Percentiles rank a stretch among this genome's conserved stretches.
These are phyloP conservation scores for Priceomyces haplophilus DNA, from an alignment of 805 yeast species.

Conservation along the genomic window DNA sequence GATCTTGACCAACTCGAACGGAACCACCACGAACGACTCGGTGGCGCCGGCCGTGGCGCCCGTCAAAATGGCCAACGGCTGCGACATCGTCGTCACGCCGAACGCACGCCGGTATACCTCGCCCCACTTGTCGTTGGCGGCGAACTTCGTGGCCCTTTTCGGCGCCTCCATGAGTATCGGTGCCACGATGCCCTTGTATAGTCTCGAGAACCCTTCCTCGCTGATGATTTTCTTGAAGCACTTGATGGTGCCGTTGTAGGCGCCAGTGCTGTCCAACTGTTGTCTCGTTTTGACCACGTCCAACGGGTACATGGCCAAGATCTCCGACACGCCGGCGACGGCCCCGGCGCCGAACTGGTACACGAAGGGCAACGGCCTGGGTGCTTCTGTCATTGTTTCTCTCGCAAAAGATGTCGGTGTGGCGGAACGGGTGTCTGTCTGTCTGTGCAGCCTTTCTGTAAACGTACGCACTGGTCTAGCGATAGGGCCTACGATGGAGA, in stretches of 20 bases:
- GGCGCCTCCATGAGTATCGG: slow-evolving; percentile 99
- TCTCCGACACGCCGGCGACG: slow-evolving; percentile 95
- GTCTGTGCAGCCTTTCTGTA: too few relatives aligned
- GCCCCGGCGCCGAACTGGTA: slow-evolving; percentile 94
- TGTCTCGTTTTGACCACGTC: slow-evolving; percentile 97
- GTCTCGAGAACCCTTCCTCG: slow-evolving; percentile 78
- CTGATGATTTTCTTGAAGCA: slow-evolving; percentile 79
- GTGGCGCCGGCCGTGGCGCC: slow-evolving; percentile 99
- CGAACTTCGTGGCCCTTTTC: slow-evolving; percentile 97
- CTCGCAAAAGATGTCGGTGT: background rate
- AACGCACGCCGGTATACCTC: slow-evolving; percentile 70
- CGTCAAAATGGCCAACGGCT: slow-evolving; percentile 80
- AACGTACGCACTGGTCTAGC: too few relatives aligned
- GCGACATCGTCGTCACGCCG: slow-evolving; percentile 68
- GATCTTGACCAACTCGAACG: slow-evolving; percentile 93
- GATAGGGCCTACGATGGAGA: too few relatives aligned
- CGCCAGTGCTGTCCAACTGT: slow-evolving; percentile 64
- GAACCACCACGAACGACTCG: slow-evolving; percentile 95
- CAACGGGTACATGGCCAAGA: slow-evolving; percentile 91
- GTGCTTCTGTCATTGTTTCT: slow-evolving; percentile 13
- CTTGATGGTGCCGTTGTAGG: slow-evolving; percentile 80
- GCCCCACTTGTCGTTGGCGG: slow-evolving; percentile 97
- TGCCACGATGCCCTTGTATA: slow-evolving; percentile 92
- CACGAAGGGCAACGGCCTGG: slow-evolving; percentile 64
- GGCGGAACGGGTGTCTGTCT: too few relatives aligned